Evolutionary conservation across 495 filamentous ascomycete genomes (phyloP).

Genomic region (Chaetomium fimeti): DNA sequence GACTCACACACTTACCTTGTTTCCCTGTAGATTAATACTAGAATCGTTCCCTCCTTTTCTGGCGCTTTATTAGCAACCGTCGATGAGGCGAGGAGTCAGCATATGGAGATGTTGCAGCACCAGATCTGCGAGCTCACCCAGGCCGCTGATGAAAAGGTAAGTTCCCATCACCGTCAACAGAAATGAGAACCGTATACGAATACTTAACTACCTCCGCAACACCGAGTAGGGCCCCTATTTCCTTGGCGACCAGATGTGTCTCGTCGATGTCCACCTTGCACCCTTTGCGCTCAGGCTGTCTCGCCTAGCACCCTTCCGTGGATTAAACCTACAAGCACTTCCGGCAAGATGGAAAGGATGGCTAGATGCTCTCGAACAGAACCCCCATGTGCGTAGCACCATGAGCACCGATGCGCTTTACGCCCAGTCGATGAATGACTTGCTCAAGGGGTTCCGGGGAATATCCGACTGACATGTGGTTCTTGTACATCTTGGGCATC

Average conservation of each 20-base stretch:
- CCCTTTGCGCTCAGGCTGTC: constrained; percentile 80
- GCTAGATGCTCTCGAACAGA: constrained; percentile 77
- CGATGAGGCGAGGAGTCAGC: constrained; percentile 58
- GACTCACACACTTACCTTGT: background rate
- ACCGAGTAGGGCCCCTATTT: constrained; percentile 76
- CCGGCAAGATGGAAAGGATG: constrained; percentile 72
- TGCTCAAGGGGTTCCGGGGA: constrained; percentile 38
- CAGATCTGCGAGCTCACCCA: constrained; percentile 71
- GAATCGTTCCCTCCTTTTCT: constrained; percentile 81
- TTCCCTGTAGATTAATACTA: constrained; percentile 66
- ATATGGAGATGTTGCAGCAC: constrained; percentile 63
- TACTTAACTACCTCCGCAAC: background rate
- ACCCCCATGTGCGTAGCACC: constrained; percentile 71
- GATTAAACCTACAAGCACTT: constrained; percentile 70
- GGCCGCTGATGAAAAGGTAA: constrained; percentile 46
- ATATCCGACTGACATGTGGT: background rate
- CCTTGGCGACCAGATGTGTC: constrained; percentile 66
- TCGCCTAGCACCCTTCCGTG: constrained; percentile 74
- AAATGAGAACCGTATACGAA: background rate
- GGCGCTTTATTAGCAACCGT: constrained; percentile 71
- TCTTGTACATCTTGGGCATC: background rate
- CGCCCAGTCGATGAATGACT: constrained; percentile 66
- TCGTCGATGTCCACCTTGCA: constrained; percentile 84
- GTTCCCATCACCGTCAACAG: constrained; percentile 1
- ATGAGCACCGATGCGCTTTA: constrained; percentile 75